phyloP scores from a whole-genome alignment of 2,329 filamentous ascomycete genomes.

The Sporothrix schenckii region DNA sequence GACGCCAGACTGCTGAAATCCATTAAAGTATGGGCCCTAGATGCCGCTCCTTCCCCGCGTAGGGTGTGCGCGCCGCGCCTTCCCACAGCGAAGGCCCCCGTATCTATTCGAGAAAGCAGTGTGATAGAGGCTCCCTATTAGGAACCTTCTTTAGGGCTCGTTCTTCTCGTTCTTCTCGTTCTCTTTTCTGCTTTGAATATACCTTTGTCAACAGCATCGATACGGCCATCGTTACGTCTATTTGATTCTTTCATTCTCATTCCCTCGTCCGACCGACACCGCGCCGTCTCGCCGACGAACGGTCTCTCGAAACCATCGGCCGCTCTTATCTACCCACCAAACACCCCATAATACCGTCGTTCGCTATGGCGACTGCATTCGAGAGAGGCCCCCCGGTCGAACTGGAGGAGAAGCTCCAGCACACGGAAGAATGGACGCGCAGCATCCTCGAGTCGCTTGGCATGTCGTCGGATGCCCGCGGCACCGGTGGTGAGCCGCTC shows the following conservation, averaged over 20 bases:
- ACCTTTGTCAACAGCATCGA: not conserved
- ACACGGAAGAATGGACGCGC: conserved; percentile 64
- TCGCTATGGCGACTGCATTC: not conserved
- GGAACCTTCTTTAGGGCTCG: not conserved
- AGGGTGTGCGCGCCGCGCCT: not conserved
- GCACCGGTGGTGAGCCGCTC: conserved; percentile 65
- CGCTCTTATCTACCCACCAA: not conserved
- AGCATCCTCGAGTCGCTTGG: conserved; percentile 59
- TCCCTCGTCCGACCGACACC: not conserved
- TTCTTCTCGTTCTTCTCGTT: not conserved
- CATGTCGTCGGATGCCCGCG: conserved; percentile 59
- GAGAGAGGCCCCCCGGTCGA: conserved; percentile 13
- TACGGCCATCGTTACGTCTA: not conserved
- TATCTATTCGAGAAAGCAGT: not conserved
- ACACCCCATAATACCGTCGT: not conserved
- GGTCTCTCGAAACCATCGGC: not conserved
- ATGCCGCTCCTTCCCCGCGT: not conserved
- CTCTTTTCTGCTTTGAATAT: not conserved
- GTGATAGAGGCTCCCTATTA: not conserved
- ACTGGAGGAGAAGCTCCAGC: conserved; percentile 25
- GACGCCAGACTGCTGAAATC: conserved; percentile 7
- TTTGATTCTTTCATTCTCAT: not conserved
- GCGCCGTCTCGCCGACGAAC: not conserved
- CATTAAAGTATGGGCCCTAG: conserved; percentile 5
- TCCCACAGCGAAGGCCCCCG: conserved; percentile 9